A percentile compares a stretch with the other conserved stretches of the same genome.
Conservation (phyloP, 1,139 yeast species). For the Diutina catenulata region DNA sequence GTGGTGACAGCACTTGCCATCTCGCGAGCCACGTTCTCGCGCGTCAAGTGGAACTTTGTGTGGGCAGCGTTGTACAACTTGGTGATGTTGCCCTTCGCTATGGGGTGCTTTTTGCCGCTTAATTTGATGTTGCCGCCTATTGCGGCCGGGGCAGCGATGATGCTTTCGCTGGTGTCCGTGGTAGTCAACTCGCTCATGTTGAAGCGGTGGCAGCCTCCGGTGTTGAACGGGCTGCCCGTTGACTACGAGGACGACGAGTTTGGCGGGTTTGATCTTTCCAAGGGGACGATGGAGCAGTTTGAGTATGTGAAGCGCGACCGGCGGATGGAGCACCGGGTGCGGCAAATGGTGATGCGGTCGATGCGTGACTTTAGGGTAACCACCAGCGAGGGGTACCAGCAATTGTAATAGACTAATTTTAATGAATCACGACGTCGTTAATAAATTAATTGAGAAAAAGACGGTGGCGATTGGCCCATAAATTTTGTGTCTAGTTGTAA, state of each 20-base stretch:
- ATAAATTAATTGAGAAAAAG: too few species aligned
- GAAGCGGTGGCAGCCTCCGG: constrained; percentile 47
- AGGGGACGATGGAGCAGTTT: not conserved
- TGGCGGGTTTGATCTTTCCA: not conserved
- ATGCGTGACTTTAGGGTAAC: not conserved
- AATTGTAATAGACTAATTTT: too few species aligned
- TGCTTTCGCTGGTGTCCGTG: constrained; percentile 81
- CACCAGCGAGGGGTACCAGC: too few species aligned
- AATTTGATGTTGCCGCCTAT: constrained; percentile 77
- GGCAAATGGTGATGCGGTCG: not conserved
- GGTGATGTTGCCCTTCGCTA: constrained; percentile 88
- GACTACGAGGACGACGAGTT: constrained; percentile 7
- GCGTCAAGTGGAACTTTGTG: constrained; percentile 70
- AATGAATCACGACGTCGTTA: too few species aligned
- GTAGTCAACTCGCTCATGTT: constrained; percentile 68
- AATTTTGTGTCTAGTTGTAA: too few species aligned
- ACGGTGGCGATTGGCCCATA: too few species aligned
- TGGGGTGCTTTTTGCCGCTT: constrained; percentile 80
- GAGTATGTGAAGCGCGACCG: not conserved
- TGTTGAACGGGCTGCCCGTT: too few species aligned
- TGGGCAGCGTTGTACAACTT: constrained; percentile 84
- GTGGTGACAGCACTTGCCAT: constrained; percentile 66
- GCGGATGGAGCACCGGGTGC: not conserved
- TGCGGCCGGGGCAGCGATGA: constrained; percentile 90
- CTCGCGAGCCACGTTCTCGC: constrained; percentile 54